These are phyloP conservation scores for Solanum bukasovii DNA, from an alignment of 257 asterid species.

Conservation along the genomic window DNA sequence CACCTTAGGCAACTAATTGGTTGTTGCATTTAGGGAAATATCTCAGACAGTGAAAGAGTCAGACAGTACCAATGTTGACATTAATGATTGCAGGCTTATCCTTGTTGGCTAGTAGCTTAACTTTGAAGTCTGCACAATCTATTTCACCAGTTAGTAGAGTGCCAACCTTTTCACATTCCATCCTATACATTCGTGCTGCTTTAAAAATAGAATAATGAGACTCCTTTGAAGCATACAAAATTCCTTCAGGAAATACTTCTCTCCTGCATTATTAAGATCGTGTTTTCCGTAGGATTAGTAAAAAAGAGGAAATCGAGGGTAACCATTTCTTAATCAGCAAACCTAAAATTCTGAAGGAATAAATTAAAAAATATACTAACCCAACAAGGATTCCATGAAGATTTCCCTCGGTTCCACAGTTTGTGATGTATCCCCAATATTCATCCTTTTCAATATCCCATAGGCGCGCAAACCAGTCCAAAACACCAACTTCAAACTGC, in stretches of 20 bases:
- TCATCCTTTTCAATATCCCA: conserved; percentile 89
- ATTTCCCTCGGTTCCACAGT: conserved; percentile 98
- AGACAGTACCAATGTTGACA: conserved; percentile 66
- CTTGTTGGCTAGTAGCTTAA: conserved; percentile 52
- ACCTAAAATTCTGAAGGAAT: not conserved
- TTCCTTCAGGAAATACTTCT: conserved; percentile 92
- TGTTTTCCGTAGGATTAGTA: not conserved
- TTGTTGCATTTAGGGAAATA: not conserved
- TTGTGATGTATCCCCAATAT: conserved; percentile 94
- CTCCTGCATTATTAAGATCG: conserved; percentile 47
- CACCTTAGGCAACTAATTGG: not conserved
- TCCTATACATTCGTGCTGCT: conserved; percentile 98
- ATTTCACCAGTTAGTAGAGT: conserved; percentile 86
- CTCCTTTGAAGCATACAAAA: conserved; percentile 83
- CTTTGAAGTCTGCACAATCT: conserved; percentile 71
- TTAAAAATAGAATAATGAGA: conserved; percentile 94
- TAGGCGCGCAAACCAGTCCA: conserved; percentile 91
- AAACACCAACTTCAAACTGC: conserved; percentile 90
- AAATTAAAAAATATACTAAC: conserved; percentile 24
- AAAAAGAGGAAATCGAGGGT: not conserved
- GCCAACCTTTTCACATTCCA: conserved; percentile 76
- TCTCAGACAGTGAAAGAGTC: not conserved
- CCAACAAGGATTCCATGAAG: conserved; percentile 94
- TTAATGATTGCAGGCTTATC: conserved; percentile 89
- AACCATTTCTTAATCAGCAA: not conserved